phyloP scores from a whole-genome alignment of 768 basidiomycete species.

The Kwoniella pini region DNA sequence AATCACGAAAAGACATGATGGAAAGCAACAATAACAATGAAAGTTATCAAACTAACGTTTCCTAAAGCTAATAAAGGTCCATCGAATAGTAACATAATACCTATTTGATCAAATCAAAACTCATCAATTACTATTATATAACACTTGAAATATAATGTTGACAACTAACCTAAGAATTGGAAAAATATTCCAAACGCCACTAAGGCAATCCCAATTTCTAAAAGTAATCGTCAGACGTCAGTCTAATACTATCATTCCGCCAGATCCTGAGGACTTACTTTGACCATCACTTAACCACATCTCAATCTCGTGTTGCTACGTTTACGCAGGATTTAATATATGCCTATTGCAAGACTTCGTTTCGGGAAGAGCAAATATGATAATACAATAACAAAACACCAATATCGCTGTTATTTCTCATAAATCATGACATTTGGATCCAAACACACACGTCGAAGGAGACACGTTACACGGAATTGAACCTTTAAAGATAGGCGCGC shows the following conservation, averaged over 20 bases:
- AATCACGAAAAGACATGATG: no score
- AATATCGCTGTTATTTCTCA: no score
- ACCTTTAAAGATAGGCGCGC: no score
- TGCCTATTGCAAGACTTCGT: no score
- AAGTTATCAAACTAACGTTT: slow-evolving; percentile 70
- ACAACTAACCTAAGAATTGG: slow-evolving; percentile 78
- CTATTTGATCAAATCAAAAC: no score
- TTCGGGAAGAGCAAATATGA: no score
- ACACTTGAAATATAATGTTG: not conserved
- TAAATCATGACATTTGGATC: no score
- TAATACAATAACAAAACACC: no score
- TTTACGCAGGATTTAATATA: no score
- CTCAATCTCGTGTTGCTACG: not conserved
- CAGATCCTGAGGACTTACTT: slow-evolving; percentile 52
- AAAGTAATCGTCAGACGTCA: not conserved
- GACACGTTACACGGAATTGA: no score
- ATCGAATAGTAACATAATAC: slow-evolving; percentile 91
- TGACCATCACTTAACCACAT: slow-evolving; percentile 65
- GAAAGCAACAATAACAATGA: no score
- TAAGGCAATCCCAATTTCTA: slow-evolving; percentile 94
- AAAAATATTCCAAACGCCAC: slow-evolving; percentile 93
- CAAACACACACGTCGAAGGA: no score
- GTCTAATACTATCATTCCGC: slow-evolving; percentile 26
- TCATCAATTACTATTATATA: slow-evolving; percentile 28
- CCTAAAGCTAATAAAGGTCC: slow-evolving; percentile 93